A percentile compares a stretch with the other conserved stretches of the same genome.
Evolutionary conservation across 257 asterid species (phyloP).

Genomic region (Coffea canephora): DNA sequence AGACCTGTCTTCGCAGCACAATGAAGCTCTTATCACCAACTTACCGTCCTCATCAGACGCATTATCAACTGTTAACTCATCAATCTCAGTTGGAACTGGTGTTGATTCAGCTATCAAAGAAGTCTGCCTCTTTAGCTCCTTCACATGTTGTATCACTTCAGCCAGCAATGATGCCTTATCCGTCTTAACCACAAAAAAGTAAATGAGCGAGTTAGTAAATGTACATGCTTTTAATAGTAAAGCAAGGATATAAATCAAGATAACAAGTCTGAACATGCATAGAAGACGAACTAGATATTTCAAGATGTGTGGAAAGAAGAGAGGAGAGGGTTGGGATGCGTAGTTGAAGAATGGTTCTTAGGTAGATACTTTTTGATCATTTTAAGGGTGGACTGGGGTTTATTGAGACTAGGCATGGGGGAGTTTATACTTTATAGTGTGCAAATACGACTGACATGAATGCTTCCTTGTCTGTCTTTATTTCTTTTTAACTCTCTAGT

Average conservation of each 20-base stretch:
- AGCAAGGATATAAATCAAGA: not conserved
- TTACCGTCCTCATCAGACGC: conserved; percentile 66
- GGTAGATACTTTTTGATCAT: not conserved
- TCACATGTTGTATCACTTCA: conserved; percentile 85
- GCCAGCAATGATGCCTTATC: conserved; percentile 94
- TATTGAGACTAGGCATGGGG: not conserved
- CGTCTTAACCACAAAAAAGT: conserved; percentile 37
- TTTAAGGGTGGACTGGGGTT: not conserved
- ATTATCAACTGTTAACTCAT: conserved; percentile 66
- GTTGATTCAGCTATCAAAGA: conserved; percentile 55
- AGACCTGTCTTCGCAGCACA: conserved; percentile 83
- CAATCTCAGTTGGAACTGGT: conserved; percentile 65
- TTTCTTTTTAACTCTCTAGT: conserved; percentile 17
- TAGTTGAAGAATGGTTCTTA: not conserved
- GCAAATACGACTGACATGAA: conserved; percentile 51
- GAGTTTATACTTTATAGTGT: conserved; percentile 1
- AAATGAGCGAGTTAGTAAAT: not conserved
- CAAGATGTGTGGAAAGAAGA: not conserved
- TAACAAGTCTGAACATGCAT: not conserved
- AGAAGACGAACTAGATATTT: not conserved
- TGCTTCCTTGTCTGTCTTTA: conserved; percentile 53
- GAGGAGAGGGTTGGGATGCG: not conserved
- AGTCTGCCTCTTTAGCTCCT: conserved; percentile 76
- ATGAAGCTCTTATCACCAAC: conserved; percentile 62
- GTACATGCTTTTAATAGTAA: not conserved